Percentiles rank a stretch among this genome's conserved stretches.
These are phyloP conservation scores for Backusella parvicylindrica DNA, from an alignment of 192 early-diverging fungal genomes.

Conservation along the genomic window DNA sequence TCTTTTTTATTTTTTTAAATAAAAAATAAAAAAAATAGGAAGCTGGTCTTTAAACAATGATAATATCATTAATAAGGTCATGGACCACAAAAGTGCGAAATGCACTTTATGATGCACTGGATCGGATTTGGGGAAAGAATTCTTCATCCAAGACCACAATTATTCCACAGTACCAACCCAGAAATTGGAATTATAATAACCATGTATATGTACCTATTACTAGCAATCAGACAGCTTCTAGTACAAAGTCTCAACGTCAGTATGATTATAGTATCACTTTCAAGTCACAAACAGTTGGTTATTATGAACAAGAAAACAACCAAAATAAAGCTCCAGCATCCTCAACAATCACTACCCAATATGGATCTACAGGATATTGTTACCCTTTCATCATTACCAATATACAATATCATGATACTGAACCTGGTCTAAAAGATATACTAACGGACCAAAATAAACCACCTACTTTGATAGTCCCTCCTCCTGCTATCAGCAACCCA, in stretches of 20 bases:
- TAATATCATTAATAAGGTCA: background rate
- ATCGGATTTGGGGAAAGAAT: background rate
- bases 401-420: background rate
- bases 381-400: background rate
- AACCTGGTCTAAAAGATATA: background rate
- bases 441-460: background rate
- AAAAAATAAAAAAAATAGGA: background rate
- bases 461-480: background rate
- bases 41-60: background rate
- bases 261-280: background rate
- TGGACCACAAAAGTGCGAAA: background rate
- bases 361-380: background rate
- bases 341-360: background rate
- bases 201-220: background rate
- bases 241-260: background rate
- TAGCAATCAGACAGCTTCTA: background rate
- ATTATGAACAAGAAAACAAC: background rate
- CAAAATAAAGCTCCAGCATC: background rate
- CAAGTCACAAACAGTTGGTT: background rate
- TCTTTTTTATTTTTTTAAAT: background rate
- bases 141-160: background rate
- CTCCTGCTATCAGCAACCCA: background rate
- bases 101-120: background rate
- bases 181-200: background rate
- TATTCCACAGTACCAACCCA: background rate